These are phyloP conservation scores for Cladorrhinum sp. DNA, from an alignment of 2,329 filamentous ascomycete genomes.

Conservation along the genomic window DNA sequence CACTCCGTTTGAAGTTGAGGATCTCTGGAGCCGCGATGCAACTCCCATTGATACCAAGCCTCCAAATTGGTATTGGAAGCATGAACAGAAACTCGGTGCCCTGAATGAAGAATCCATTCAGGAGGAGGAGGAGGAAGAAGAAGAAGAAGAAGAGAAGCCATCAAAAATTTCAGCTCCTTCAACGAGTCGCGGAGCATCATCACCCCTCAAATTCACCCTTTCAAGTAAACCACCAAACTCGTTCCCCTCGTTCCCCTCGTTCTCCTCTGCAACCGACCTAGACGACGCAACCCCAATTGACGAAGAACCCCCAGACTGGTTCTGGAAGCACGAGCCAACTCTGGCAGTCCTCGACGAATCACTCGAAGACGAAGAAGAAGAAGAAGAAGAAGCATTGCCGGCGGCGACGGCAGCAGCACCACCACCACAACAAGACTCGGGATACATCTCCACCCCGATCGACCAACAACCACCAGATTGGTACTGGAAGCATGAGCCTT, in stretches of 20 bases:
- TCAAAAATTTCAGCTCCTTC: not conserved
- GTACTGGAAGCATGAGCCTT: constrained; percentile 6
- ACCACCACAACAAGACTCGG: not conserved
- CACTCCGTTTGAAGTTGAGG: constrained; percentile 26
- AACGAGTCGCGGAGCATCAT: not conserved
- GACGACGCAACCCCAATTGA: constrained; percentile 4
- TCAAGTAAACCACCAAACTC: not conserved
- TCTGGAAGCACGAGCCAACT: constrained; percentile 4
- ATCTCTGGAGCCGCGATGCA: constrained; percentile 12
- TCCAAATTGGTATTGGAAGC: constrained; percentile 22
- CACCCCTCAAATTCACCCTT: not conserved
- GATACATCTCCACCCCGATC: not conserved
- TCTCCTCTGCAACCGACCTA: not conserved
- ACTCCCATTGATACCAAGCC: constrained; percentile 20
- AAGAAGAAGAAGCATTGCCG: not conserved
- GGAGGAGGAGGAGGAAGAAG: constrained; percentile 5
- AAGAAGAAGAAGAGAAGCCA: not conserved
- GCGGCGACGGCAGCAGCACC: not conserved
- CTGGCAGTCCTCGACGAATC: not conserved
- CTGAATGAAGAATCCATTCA: constrained; percentile 6
- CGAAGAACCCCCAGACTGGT: constrained; percentile 4
- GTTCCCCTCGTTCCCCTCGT: not conserved
- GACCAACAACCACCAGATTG: constrained; percentile 2
- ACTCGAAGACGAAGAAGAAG: not conserved
- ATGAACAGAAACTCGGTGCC: constrained; percentile 12